Percentiles rank a stretch among this genome's conserved stretches.
These are phyloP conservation scores for Gossypium thurberi DNA, from an alignment of 345 rosid species.

Conservation along the genomic window DNA sequence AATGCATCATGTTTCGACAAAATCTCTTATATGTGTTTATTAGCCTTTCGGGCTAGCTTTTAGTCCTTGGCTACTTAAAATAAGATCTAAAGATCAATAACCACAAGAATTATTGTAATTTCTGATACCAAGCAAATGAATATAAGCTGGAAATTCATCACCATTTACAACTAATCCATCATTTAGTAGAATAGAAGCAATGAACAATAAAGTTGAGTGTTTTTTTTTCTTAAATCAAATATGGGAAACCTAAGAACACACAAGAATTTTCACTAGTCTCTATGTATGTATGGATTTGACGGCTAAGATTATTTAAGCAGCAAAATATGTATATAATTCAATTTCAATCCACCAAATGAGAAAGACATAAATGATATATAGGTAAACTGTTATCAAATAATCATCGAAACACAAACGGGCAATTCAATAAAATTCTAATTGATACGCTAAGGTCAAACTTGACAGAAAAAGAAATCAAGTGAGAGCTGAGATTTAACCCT, in stretches of 20 bases:
- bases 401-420: neutral
- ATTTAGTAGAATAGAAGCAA: neutral
- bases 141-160: neutral
- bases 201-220: neutral
- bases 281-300: neutral
- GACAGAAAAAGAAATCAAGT: neutral
- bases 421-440: neutral
- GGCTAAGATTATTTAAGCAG: neutral
- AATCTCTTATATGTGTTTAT: neutral
- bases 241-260: neutral
- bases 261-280: neutral
- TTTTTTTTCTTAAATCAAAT: neutral
- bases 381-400: neutral
- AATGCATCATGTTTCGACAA: neutral
- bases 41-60: neutral
- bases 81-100: neutral
- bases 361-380: too few relatives aligned
- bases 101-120: neutral
- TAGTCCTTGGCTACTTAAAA: neutral
- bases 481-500: slow-evolving; percentile 41
- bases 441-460: neutral
- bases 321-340: neutral
- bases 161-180: neutral
- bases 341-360: too few relatives aligned
- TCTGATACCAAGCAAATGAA: neutral